Evolutionary conservation across 495 filamentous ascomycete genomes (phyloP), one percentile per base, ranked within the genome.

Genomic region (Penicillium fimorum): DNA sequence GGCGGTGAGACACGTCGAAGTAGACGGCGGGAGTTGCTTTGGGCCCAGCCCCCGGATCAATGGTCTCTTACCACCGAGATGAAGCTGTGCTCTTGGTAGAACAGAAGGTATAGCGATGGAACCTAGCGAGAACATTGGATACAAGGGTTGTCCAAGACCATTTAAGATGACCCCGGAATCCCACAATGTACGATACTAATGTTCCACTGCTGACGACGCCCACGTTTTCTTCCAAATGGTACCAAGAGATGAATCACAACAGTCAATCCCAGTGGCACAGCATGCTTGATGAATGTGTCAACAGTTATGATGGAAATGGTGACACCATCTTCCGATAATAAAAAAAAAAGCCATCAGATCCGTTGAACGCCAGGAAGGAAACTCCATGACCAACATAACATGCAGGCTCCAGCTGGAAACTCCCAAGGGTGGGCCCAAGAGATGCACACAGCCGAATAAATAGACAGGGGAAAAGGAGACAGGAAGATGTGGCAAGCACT

Each of bases 271-370:
- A 69, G 58, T 62, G 55, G 62, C 60, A 71, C 70, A 70, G 59
- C 74, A 73, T 68, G 72, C 69, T 75, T 70, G 66, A 78, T 72
- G 70, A 67, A 63, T 70, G 68, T 71, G 70, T 70, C 57, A 72
- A 78, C 70, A 74, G 73, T 62, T 64, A 70, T 70, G 64, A 66
- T 69, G 56, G 53, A 65, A 70, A 67, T 69, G 63, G 56, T 66
- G 64, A 68, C 62, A 63, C 70, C 67, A 69, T 72, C 62, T 69
- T 71, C 67, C 63, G 38, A 57, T 63, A 27, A 27, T 60, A 58
- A 62, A 64, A 66, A n/a, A n/a, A 68, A 66, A 72, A 74, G 67
- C 68, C 66, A 70, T 73, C 70, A 75, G 60, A 74, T 72, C 71
- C 75, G 61, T 68, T 59, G 53, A 78, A 75, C 75, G 75, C 75